A percentile compares a stretch with the other conserved stretches of the same genome.
Conservation (phyloP, 129 eudicot genomes). For the Helichrysum umbraculigerum region DNA sequence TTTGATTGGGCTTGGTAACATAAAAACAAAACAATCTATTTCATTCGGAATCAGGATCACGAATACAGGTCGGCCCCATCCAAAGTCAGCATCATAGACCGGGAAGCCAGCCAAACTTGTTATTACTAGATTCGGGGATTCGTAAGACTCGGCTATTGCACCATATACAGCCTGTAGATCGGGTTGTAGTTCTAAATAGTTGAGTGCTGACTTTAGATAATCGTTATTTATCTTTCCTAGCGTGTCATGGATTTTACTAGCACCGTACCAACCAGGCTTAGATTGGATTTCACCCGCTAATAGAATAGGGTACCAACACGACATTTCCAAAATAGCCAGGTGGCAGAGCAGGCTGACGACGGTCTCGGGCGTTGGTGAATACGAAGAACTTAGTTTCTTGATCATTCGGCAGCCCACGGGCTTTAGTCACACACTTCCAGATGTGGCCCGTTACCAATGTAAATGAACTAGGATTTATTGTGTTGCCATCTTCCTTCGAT, state of each 20-base stretch:
- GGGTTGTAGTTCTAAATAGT: conserved; percentile 1
- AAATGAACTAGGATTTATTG: too few relatives aligned
- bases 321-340: too few relatives aligned
- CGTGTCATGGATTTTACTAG: neutral
- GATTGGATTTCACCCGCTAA: too few relatives aligned
- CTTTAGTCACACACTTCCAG: too few relatives aligned
- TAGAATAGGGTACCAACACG: too few relatives aligned
- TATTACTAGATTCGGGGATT: neutral
- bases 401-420: too few relatives aligned
- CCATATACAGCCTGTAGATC: neutral
- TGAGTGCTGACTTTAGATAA: neutral
- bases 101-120: neutral
- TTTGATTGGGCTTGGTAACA: conserved; percentile 11
- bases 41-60: neutral
- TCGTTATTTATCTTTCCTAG: neutral
- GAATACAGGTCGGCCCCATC: neutral
- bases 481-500: too few relatives aligned
- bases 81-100: neutral
- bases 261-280: too few relatives aligned
- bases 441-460: too few relatives aligned
- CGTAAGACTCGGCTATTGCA: neutral
- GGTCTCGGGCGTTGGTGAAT: too few relatives aligned
- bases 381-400: too few relatives aligned
- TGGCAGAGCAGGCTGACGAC: too few relatives aligned
- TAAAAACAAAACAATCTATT: neutral